A percentile compares a stretch with the other conserved stretches of the same genome.
phyloP scores from a whole-genome alignment of 257 asterid genomes.

The Parsonsia alboflavescens region DNA sequence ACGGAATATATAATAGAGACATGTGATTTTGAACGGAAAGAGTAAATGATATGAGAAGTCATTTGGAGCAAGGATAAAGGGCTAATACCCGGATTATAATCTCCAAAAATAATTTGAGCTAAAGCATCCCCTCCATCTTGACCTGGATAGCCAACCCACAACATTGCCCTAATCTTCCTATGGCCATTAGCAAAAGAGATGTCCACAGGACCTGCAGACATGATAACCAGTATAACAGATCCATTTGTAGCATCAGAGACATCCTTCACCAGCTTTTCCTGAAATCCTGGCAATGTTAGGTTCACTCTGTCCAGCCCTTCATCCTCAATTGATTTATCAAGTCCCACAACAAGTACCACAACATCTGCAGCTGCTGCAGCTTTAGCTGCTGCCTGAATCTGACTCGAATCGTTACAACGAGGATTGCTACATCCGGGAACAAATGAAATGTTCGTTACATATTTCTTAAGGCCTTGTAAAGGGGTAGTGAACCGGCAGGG shows the following conservation, averaged over 20 bases:
- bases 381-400: constrained; percentile 22
- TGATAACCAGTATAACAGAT: constrained; percentile 23
- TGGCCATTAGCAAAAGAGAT: constrained; percentile 18
- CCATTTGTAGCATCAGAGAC: constrained; percentile 20
- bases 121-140: constrained; percentile 31
- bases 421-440: constrained; percentile 22
- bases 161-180: constrained; percentile 16
- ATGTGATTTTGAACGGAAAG: too few species aligned
- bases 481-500: constrained; percentile 26
- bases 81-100: constrained; percentile 26
- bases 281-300: constrained; percentile 27
- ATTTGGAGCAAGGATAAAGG: background rate
- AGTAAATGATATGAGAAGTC: too few species aligned
- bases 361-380: constrained; percentile 22
- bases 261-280: constrained; percentile 24
- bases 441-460: constrained; percentile 3
- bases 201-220: constrained; percentile 27
- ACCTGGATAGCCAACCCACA: constrained; percentile 36
- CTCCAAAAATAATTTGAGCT: constrained; percentile 28
- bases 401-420: constrained; percentile 6
- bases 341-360: constrained; percentile 24
- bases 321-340: constrained; percentile 23
- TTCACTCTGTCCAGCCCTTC: constrained; percentile 26
- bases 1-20: too few species aligned
- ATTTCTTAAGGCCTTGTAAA: constrained; percentile 21